Evolutionary conservation across 768 basidiomycete species (phyloP).

Genomic region (Tulasnella sp.): DNA sequence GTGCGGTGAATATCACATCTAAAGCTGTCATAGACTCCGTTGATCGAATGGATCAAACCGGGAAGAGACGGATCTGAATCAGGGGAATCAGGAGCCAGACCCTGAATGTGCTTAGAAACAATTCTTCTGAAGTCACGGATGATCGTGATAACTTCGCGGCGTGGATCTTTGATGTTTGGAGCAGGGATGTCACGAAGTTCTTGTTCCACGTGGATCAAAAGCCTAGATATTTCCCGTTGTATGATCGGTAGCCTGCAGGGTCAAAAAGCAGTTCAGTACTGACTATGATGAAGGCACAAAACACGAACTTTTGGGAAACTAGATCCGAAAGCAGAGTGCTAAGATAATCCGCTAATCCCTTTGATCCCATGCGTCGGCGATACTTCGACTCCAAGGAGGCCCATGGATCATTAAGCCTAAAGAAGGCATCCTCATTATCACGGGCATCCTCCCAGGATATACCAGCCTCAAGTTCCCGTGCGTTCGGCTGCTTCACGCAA

Average conservation of each 20-base stretch:
- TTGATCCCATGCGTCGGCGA: neutral
- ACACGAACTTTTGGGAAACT: conserved; percentile 3
- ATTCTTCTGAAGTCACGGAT: conserved; percentile 3
- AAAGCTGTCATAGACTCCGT: conserved; percentile 4
- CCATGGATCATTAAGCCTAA: conserved; percentile 23
- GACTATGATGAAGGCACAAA: neutral
- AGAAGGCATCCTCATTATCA: conserved; percentile 42
- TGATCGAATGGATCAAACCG: neutral
- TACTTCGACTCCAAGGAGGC: neutral
- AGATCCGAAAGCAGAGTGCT: conserved; percentile 1
- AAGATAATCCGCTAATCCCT: neutral
- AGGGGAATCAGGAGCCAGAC: conserved; percentile 1
- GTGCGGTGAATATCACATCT: neutral
- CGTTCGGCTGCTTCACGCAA: conserved; percentile 43
- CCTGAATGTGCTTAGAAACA: conserved; percentile 8
- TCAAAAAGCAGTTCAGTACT: neutral
- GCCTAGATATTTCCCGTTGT: neutral
- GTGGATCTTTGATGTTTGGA: conserved; percentile 6
- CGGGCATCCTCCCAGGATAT: conserved; percentile 53
- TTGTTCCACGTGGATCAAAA: neutral
- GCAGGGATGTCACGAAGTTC: neutral
- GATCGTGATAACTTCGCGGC: neutral
- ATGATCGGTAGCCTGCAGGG: conserved; percentile 3
- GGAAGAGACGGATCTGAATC: neutral
- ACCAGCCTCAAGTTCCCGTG: conserved; percentile 36